Conservation (phyloP, 495 filamentous ascomycete species). For the Aspergillus taichungensis region DNA sequence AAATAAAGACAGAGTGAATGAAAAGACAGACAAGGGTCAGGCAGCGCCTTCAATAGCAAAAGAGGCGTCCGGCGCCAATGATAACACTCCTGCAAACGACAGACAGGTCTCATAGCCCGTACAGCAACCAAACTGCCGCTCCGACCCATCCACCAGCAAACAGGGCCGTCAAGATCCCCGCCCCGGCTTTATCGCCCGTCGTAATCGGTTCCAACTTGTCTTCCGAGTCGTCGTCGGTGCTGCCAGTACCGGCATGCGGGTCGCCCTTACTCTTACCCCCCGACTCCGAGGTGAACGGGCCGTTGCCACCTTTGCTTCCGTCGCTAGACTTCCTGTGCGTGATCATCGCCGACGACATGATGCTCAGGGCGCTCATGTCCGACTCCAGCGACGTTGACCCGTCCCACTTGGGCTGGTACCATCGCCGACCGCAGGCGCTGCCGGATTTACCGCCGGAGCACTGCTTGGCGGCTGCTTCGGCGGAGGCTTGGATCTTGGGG, state of each 20-base stretch:
- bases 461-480: constrained; percentile 49
- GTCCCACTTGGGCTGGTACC: constrained; percentile 40
- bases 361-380: constrained; percentile 51
- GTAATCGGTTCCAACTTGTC: constrained; percentile 32
- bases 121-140: constrained; percentile 36
- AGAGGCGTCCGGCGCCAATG: constrained; percentile 1
- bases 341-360: constrained; percentile 47
- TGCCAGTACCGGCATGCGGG: constrained; percentile 42
- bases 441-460: constrained; percentile 49
- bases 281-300: constrained; percentile 44
- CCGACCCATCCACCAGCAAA: constrained; percentile 46
- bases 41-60: constrained; percentile 8
- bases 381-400: constrained; percentile 43
- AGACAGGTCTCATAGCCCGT: constrained; percentile 16
- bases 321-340: constrained; percentile 27
- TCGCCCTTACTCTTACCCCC: constrained; percentile 63
- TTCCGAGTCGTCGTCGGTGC: constrained; percentile 13
- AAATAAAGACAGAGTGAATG: constrained; percentile 2
- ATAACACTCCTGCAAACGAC: neutral
- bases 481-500: constrained; percentile 47
- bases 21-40: constrained; percentile 5
- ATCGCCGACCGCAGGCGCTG: constrained; percentile 40
- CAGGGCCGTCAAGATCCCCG: constrained; percentile 54
- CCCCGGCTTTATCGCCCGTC: constrained; percentile 52
- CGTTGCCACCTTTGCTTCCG: neutral